These are phyloP conservation scores for Colletotrichum sp. DNA, from an alignment of 2,329 filamentous ascomycete species.

Conservation along the genomic window DNA sequence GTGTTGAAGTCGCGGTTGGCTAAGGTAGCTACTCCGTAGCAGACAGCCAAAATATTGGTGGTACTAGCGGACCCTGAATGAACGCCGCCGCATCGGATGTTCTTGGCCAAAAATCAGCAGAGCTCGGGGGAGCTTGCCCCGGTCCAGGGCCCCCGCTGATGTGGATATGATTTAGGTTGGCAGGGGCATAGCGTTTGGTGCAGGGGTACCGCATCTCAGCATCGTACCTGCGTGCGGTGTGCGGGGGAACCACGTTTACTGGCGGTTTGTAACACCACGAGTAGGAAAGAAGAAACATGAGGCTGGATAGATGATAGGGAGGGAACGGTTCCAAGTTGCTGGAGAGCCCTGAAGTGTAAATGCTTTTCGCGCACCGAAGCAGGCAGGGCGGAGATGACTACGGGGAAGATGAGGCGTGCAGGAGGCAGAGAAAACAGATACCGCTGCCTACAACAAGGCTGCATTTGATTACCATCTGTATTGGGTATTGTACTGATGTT, in stretches of 20 bases:
- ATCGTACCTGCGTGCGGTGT: neutral
- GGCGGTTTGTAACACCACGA: neutral
- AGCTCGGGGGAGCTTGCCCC: constrained; percentile 15
- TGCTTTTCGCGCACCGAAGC: neutral
- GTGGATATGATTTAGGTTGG: neutral
- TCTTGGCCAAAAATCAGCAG: constrained; percentile 16
- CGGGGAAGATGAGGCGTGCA: neutral
- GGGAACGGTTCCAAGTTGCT: neutral
- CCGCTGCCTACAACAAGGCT: neutral
- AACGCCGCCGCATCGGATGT: constrained; percentile 1
- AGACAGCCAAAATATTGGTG: neutral
- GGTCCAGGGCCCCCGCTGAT: neutral
- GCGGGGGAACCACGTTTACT: neutral
- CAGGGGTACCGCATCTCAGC: neutral
- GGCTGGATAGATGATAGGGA: neutral
- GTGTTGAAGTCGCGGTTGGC: neutral
- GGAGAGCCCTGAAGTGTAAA: neutral
- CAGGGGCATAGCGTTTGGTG: neutral
- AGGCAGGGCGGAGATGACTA: neutral
- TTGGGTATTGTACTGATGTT: neutral
- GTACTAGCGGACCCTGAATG: neutral
- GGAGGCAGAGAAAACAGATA: neutral
- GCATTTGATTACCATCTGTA: neutral
- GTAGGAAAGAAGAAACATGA: neutral
- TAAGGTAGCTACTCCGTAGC: neutral